Percentiles rank a stretch among this genome's conserved stretches.
Conservation (phyloP, 371 early-diverging fungal genomes). For the Saksenaea oblongispora region DNA sequence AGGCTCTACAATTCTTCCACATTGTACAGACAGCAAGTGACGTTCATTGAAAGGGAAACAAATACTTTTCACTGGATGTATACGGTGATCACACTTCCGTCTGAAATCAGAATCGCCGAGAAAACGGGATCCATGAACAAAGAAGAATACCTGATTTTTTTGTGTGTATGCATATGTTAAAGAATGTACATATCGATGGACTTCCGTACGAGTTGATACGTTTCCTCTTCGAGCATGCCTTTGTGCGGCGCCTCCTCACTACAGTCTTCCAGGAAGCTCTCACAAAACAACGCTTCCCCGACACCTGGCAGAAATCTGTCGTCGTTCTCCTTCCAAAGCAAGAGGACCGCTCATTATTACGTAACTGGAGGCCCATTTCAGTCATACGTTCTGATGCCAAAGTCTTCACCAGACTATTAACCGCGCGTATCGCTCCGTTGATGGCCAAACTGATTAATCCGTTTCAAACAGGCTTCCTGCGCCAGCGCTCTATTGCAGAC, state of each 20-base stretch:
- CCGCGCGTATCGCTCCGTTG: neutral
- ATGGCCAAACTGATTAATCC: slow-evolving; percentile 8
- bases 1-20: too few relatives aligned
- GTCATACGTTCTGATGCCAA: slow-evolving; percentile 33
- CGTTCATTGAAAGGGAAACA: too few relatives aligned
- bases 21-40: too few relatives aligned
- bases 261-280: neutral
- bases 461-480: slow-evolving; percentile 23
- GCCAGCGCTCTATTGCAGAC: slow-evolving; percentile 14
- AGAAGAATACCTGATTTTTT: too few relatives aligned
- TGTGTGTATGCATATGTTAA: too few relatives aligned
- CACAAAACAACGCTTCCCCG: neutral
- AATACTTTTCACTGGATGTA: too few relatives aligned
- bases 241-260: neutral
- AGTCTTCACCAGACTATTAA: slow-evolving; percentile 21
- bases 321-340: slow-evolving; percentile 17
- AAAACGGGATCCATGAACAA: too few relatives aligned
- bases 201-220: slow-evolving; percentile 12
- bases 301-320: neutral
- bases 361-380: slow-evolving; percentile 32
- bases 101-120: too few relatives aligned
- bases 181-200: too few relatives aligned
- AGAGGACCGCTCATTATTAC: slow-evolving; percentile 15
- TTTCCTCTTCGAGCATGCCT: neutral
- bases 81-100: too few relatives aligned